Evolutionary conservation across 23 red algal genomes (phyloP), one percentile per base, ranked within the genome.

Genomic region (Cyanidioschyzon merolae): DNA sequence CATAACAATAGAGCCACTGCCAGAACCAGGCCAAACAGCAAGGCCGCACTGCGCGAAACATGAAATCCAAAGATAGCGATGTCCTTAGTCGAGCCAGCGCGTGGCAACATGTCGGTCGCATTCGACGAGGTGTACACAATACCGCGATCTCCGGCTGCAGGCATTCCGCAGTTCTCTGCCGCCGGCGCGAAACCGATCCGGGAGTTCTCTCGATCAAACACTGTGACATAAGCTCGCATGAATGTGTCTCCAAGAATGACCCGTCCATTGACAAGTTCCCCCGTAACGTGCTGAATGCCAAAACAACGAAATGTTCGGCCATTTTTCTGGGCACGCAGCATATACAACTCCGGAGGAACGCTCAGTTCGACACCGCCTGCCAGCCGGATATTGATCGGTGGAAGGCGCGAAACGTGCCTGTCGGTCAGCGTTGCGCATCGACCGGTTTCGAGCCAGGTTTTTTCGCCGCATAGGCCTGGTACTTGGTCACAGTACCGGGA

Each of bases 161-260:
- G 45, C 63, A 71, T 25, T 17, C 63, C 63, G 29, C 63, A 71
- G 63, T 71, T 35, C 7, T 25, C n/a, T 32, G n/a, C n/a, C 29
- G 63, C 21, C 29, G 21, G 12, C 16, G 80, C 93, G 83, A 97
- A 91, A 12, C 93, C 93, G 15, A 97, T 75, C 25, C 88, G 79
- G 2, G 77, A 63, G 59, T 85, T 84, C 37, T 58, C 75, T 37
- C 93, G 87, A 79, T 97, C 93, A 87, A 90, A 97, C 41, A 91
- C 83, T 0, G 89, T 91, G 38, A 88, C 83, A 39, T 97, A 97
- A 39, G 78, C 59, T 58, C 86, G 87, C 83, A 88, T 89, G 76
- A 97, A 76, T 0, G 89, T 91, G 75, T 97, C 89, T 7, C 93
- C 93, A 34, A 97, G 58, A 30, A 97, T 84, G 1, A 97, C 82